Evolutionary conservation across 2,329 filamentous ascomycete genomes (phyloP).

Genomic region (Penicillium fuscoglaucum): DNA sequence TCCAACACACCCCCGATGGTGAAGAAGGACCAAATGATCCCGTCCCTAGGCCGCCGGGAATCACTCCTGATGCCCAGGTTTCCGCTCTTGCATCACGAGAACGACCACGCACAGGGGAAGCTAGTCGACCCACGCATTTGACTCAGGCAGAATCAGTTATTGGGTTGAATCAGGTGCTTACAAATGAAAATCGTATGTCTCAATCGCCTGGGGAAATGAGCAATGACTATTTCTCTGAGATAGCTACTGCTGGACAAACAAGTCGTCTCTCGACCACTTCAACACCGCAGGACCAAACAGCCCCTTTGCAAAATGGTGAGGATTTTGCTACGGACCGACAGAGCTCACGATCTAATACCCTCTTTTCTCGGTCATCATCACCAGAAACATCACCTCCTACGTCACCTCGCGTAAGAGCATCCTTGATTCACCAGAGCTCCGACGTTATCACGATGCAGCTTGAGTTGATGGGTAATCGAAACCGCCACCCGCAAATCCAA

Average conservation of each 20-base stretch:
- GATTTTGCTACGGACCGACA: constrained; percentile 21
- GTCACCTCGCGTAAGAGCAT: constrained; percentile 45
- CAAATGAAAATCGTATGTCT: constrained; percentile 40
- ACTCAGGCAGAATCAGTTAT: constrained; percentile 7
- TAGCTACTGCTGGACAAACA: constrained; percentile 27
- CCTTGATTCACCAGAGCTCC: constrained; percentile 45
- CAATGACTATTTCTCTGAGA: constrained; percentile 33
- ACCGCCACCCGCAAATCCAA: constrained; percentile 24
- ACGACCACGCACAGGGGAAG: constrained; percentile 11
- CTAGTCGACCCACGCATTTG: constrained; percentile 14
- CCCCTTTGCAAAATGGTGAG: constrained; percentile 13
- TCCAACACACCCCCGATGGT: constrained; percentile 10
- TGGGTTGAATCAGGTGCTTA: constrained; percentile 21
- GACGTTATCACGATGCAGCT: constrained; percentile 49
- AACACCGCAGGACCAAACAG: constrained; percentile 15
- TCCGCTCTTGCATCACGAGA: constrained; percentile 12
- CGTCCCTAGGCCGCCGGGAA: constrained; percentile 18
- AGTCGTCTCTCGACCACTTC: constrained; percentile 20
- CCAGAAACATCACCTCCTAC: constrained; percentile 43
- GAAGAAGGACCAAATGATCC: constrained; percentile 17
- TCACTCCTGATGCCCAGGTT: constrained; percentile 17
- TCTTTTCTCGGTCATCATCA: constrained; percentile 43
- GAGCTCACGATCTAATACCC: constrained; percentile 42
- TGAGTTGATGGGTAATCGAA: constrained; percentile 40
- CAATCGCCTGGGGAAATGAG: constrained; percentile 43